phyloP scores from a whole-genome alignment of 148 eudicot species.

The Arbutus unedo region DNA sequence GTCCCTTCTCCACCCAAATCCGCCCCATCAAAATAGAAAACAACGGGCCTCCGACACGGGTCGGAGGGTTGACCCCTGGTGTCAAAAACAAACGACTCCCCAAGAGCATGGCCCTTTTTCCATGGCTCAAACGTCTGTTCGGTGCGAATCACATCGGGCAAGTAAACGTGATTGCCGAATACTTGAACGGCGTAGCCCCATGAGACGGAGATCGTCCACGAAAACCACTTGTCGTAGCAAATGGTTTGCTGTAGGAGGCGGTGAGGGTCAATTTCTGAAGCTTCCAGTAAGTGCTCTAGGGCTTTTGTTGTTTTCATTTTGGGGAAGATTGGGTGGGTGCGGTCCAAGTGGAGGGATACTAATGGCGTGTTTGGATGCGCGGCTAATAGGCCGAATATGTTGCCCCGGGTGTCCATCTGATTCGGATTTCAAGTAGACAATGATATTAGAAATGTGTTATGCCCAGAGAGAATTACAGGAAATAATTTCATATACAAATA shows the following conservation, averaged over 20 bases:
- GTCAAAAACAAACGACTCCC: constrained; percentile 24
- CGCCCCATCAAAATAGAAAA: constrained; percentile 50
- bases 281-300: constrained; percentile 44
- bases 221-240: constrained; percentile 72
- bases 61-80: constrained; percentile 37
- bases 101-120: constrained; percentile 26
- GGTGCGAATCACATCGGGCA: constrained; percentile 42
- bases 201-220: constrained; percentile 79
- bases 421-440: background rate
- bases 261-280: constrained; percentile 47
- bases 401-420: constrained; percentile 63
- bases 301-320: constrained; percentile 38
- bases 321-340: constrained; percentile 57
- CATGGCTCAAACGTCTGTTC: constrained; percentile 52
- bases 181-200: constrained; percentile 85
- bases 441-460: too few species aligned
- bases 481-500: too few species aligned
- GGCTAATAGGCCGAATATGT: constrained; percentile 54
- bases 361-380: constrained; percentile 65
- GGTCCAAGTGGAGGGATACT: constrained; percentile 49
- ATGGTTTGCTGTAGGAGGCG: constrained; percentile 67
- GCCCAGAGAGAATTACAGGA: too few species aligned
- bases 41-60: constrained; percentile 54
- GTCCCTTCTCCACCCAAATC: constrained; percentile 11
- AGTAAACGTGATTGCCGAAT: constrained; percentile 31